phyloP scores from a whole-genome alignment of 2,329 filamentous ascomycete species.

The Cyclaneusma minus region DNA sequence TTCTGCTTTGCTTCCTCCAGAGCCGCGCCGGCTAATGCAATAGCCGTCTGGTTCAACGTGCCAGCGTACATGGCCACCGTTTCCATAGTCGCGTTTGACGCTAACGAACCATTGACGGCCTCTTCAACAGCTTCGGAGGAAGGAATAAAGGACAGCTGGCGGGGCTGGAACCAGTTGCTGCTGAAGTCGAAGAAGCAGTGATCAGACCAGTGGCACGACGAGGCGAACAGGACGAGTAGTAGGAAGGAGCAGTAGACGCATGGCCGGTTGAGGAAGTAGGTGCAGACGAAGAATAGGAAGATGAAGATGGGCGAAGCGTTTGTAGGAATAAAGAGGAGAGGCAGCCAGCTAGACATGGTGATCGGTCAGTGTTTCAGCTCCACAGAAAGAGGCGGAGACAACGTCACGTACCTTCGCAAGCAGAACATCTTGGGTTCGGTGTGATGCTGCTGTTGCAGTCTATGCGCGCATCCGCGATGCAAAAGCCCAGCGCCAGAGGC shows the following conservation, averaged over 20 bases:
- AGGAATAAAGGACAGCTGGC: constrained; percentile 29
- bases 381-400: constrained; percentile 1
- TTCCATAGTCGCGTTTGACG: constrained; percentile 17
- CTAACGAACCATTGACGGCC: constrained; percentile 10
- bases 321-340: constrained; percentile 75
- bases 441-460: neutral
- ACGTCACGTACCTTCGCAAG: constrained; percentile 35
- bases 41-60: constrained; percentile 53
- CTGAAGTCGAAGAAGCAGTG: constrained; percentile 84
- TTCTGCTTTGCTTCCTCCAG: constrained; percentile 40
- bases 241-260: constrained; percentile 97
- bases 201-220: constrained; percentile 79
- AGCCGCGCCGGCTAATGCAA: constrained; percentile 49
- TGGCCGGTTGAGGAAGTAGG: constrained; percentile 89
- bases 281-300: constrained; percentile 78
- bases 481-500: no score
- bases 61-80: constrained; percentile 18
- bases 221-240: constrained; percentile 85
- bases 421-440: constrained; percentile 39
- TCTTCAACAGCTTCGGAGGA: constrained; percentile 13
- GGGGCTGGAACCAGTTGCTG: constrained; percentile 87
- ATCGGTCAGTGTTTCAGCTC: constrained; percentile 4
- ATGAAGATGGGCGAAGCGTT: constrained; percentile 77
- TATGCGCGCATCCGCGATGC: no score
- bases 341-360: constrained; percentile 51